Evolutionary conservation across 2,329 filamentous ascomycete species (phyloP).

Genomic region (Fusarium sp.): DNA sequence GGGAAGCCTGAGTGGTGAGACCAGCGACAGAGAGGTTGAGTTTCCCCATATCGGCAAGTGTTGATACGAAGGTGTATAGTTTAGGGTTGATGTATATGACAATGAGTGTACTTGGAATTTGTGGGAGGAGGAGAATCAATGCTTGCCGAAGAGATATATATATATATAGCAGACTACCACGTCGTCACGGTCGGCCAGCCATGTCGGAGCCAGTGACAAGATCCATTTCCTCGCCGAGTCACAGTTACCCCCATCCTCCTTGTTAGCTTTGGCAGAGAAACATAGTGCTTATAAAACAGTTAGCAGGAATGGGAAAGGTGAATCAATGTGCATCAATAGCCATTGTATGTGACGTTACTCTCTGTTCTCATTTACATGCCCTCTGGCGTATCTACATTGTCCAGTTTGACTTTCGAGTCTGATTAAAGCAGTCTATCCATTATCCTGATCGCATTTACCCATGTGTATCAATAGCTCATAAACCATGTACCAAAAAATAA

Average conservation of each 20-base stretch:
- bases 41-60: conserved; percentile 10
- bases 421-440: conserved; percentile 21
- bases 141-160: conserved; percentile 12
- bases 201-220: not conserved
- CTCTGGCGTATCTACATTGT: not conserved
- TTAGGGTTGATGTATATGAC: not conserved
- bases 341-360: not conserved
- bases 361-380: conserved; percentile 22
- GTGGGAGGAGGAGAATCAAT: not conserved
- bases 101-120: not conserved
- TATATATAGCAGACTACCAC: not conserved
- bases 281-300: too few relatives aligned
- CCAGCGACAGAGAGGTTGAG: not conserved
- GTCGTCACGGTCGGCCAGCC: not conserved
- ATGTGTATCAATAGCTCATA: conserved; percentile 4
- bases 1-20: not conserved
- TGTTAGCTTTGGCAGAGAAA: not conserved
- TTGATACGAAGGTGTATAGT: not conserved
- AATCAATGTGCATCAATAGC: not conserved
- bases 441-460: conserved; percentile 6
- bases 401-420: conserved; percentile 12
- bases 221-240: not conserved
- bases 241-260: not conserved
- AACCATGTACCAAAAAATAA: conserved; percentile 5
- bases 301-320: not conserved